These are phyloP conservation scores for Phycomyces nitens DNA, from an alignment of 192 early-diverging fungal genomes.

Conservation along the genomic window DNA sequence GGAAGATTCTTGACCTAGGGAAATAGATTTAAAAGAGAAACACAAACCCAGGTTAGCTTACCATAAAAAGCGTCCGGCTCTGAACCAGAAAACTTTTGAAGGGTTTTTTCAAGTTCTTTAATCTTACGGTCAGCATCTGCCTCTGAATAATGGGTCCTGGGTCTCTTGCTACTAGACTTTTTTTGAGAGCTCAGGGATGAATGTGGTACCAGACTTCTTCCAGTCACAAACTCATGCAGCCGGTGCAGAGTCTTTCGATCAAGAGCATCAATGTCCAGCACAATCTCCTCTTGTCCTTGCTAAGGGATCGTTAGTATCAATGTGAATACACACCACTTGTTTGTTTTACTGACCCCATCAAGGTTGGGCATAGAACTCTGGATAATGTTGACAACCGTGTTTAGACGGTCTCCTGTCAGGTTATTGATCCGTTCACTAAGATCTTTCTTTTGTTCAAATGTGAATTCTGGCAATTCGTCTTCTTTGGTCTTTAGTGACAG, in stretches of 20 bases:
- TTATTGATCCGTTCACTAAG: conserved; percentile 67
- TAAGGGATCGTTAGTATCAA: conserved; percentile 7
- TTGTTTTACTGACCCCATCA: conserved; percentile 45
- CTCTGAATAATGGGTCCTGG: conserved; percentile 38
- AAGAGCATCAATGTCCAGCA: conserved; percentile 92
- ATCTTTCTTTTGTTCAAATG: conserved; percentile 86
- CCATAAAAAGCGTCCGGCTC: conserved; percentile 26
- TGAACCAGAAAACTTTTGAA: conserved; percentile 45
- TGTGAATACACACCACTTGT: background rate
- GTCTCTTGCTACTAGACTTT: conserved; percentile 46
- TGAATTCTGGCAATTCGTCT: conserved; percentile 52
- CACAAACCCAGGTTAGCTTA: conserved; percentile 6
- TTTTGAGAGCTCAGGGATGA: background rate
- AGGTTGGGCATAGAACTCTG: conserved; percentile 57
- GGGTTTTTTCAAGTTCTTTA: conserved; percentile 37
- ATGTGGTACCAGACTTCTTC: conserved; percentile 30
- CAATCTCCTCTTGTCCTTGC: conserved; percentile 82
- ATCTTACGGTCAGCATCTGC: conserved; percentile 49
- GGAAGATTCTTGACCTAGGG: conserved; percentile 37
- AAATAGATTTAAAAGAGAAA: conserved; percentile 25
- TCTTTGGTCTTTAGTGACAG: conserved; percentile 23
- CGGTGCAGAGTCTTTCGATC: conserved; percentile 77
- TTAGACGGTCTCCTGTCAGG: conserved; percentile 60
- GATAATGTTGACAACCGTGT: conserved; percentile 73
- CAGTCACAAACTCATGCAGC: conserved; percentile 83